Conservation (phyloP, 83 land plant species). For the Picea engelmannii region DNA sequence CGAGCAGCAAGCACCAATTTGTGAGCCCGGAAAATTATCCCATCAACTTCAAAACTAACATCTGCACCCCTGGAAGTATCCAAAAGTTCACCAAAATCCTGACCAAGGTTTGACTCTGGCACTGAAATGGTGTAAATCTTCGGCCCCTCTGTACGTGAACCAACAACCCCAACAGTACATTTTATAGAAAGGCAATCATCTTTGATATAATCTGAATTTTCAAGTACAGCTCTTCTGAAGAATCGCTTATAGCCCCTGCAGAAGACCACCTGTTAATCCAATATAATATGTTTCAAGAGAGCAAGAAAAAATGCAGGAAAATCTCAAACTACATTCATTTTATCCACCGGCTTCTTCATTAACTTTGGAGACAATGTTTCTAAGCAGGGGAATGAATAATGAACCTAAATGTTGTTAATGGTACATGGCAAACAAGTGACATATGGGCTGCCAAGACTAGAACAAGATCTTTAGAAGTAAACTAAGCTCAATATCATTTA, state of each 20-base stretch:
- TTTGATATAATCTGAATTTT: slow-evolving; percentile 79
- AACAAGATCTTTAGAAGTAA: too few relatives aligned
- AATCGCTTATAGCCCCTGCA: slow-evolving; percentile 96
- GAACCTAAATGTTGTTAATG: too few relatives aligned
- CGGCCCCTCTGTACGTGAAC: slow-evolving; percentile 65
- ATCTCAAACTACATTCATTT: too few relatives aligned
- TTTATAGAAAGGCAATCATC: slow-evolving; percentile 77
- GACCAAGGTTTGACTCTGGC: slow-evolving; percentile 75
- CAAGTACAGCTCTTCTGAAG: slow-evolving; percentile 63
- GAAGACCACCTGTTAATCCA: too few relatives aligned
- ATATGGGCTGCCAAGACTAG: too few relatives aligned
- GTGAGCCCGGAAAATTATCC: slow-evolving; percentile 71
- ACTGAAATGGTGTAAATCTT: slow-evolving; percentile 49
- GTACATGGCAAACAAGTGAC: too few relatives aligned
- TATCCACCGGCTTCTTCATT: too few relatives aligned
- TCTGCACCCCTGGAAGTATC: slow-evolving; percentile 65
- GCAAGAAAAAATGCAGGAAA: too few relatives aligned
- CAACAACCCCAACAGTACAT: slow-evolving; percentile 88
- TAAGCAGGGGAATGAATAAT: too few relatives aligned
- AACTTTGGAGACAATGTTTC: too few relatives aligned
- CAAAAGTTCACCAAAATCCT: slow-evolving; percentile 49
- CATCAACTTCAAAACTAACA: slow-evolving; percentile 69
- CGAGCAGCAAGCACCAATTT: slow-evolving; percentile 87
- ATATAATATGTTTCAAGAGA: too few relatives aligned
- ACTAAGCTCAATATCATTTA: too few relatives aligned